Evolutionary conservation across 345 rosid species (phyloP).

Genomic region (Streptanthus diversifolius): DNA sequence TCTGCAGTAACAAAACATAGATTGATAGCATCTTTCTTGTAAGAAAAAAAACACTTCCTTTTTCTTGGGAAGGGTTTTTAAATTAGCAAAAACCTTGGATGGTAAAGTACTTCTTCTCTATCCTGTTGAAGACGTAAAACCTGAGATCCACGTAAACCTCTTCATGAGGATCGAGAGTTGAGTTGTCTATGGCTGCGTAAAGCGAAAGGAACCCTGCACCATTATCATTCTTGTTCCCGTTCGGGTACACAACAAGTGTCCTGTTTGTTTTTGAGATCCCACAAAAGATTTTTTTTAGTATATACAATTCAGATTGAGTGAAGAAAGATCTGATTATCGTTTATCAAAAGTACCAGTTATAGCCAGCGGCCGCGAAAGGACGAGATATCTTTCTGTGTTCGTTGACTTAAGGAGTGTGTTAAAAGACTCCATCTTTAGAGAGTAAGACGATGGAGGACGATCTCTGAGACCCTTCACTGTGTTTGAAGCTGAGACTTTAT

Average conservation of each 20-base stretch:
- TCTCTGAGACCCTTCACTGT: background rate
- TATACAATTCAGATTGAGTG: background rate
- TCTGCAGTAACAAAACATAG: background rate
- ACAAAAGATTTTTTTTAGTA: background rate
- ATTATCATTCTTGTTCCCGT: slow-evolving; percentile 16
- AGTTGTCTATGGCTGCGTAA: slow-evolving; percentile 23
- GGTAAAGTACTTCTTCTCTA: slow-evolving; percentile 25
- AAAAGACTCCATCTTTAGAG: slow-evolving; percentile 16
- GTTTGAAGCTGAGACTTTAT: background rate
- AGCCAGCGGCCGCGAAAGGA: slow-evolving; percentile 5
- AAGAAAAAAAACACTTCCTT: background rate
- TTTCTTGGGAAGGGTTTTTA: background rate
- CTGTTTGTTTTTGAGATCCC: background rate
- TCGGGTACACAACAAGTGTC: slow-evolving; percentile 25
- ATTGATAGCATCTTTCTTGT: background rate
- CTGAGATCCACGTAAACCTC: slow-evolving; percentile 23
- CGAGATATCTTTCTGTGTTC: slow-evolving; percentile 1
- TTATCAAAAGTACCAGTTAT: background rate
- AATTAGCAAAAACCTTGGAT: slow-evolving; percentile 16
- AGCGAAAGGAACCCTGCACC: slow-evolving; percentile 28
- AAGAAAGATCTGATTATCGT: background rate
- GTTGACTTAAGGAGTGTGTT: background rate
- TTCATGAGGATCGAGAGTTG: background rate
- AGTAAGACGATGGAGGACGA: slow-evolving; percentile 16
- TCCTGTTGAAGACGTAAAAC: slow-evolving; percentile 26